A percentile compares a stretch with the other conserved stretches of the same genome.
Conservation (phyloP, 1,139 yeast species). For the Hansenula anomala region DNA sequence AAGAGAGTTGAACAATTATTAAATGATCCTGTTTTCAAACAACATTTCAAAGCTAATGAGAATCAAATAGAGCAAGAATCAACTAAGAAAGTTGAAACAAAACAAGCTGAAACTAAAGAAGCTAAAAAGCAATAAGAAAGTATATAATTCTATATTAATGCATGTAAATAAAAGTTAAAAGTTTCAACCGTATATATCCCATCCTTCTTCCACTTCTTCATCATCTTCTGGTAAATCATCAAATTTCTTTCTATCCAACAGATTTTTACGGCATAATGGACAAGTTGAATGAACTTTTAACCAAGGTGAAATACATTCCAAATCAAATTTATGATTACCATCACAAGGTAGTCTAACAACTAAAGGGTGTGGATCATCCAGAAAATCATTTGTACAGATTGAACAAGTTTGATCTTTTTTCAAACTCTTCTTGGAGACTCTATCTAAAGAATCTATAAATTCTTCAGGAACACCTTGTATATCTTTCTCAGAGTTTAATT, state of each 20-base stretch:
- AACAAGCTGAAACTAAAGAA: too few species aligned
- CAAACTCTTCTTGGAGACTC: slow-evolving; percentile 51
- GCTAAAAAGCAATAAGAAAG: slow-evolving; percentile 3
- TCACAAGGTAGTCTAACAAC: slow-evolving; percentile 65
- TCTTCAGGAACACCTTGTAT: slow-evolving; percentile 60
- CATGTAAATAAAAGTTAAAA: slow-evolving; percentile 9
- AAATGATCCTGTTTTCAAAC: slow-evolving; percentile 57
- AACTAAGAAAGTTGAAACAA: slow-evolving; percentile 1
- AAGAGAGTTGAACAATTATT: slow-evolving; percentile 69
- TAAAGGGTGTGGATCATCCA: slow-evolving; percentile 73
- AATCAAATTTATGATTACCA: slow-evolving; percentile 78
- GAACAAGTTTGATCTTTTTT: slow-evolving; percentile 68
- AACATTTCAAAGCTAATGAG: slow-evolving; percentile 10
- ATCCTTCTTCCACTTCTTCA: slow-evolving; percentile 66
- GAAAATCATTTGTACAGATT: slow-evolving; percentile 72
- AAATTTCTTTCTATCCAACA: slow-evolving; percentile 44
- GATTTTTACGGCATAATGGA: slow-evolving; percentile 80
- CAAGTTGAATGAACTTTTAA: slow-evolving; percentile 73
- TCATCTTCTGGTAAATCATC: slow-evolving; percentile 41
- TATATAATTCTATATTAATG: too few species aligned
- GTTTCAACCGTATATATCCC: slow-evolving; percentile 68
- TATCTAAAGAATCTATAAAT: slow-evolving; percentile 69
- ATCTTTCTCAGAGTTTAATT: slow-evolving; percentile 22
- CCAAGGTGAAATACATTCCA: slow-evolving; percentile 94
- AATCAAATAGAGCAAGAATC: not conserved